These are phyloP conservation scores for Quercus wislizeni DNA, from an alignment of 306 rosid genomes.

Conservation along the genomic window DNA sequence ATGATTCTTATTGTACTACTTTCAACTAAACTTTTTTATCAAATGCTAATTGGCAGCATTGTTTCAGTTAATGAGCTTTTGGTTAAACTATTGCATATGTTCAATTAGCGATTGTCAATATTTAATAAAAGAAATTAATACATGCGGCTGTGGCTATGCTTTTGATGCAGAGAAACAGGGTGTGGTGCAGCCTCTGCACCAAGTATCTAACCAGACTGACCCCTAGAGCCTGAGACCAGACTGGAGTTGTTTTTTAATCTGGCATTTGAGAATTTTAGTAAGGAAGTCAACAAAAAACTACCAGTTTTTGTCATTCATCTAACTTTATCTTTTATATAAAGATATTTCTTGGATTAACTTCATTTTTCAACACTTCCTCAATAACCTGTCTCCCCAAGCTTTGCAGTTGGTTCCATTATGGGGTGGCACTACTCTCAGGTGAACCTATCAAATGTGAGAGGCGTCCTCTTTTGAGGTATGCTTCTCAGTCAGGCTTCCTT, in stretches of 20 bases:
- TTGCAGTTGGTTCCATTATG: conserved; percentile 57
- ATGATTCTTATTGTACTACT: conserved; percentile 18
- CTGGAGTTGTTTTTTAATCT: conserved; percentile 66
- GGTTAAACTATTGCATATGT: conserved; percentile 37
- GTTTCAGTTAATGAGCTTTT: conserved; percentile 33
- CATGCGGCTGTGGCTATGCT: conserved; percentile 75
- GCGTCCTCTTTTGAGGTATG: conserved; percentile 88
- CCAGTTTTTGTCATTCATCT: conserved; percentile 35
- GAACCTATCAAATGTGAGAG: conserved; percentile 74
- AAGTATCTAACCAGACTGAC: conserved; percentile 85
- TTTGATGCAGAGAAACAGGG: conserved; percentile 94
- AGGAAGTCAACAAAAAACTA: conserved; percentile 51
- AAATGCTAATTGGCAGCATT: conserved; percentile 28
- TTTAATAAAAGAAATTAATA: conserved; percentile 45
- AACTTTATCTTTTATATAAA: conserved; percentile 37
- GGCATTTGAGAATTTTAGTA: conserved; percentile 71
- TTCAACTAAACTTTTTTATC: conserved; percentile 18
- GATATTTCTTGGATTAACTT: conserved; percentile 39
- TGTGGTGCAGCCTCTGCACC: conserved; percentile 92
- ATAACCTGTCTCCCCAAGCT: conserved; percentile 66
- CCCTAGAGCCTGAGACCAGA: conserved; percentile 81
- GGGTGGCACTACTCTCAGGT: conserved; percentile 64
- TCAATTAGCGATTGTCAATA: conserved; percentile 29
- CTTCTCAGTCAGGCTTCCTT: conserved; percentile 79
- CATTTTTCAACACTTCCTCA: conserved; percentile 46